phyloP scores from a whole-genome alignment of 352 stramenopile genomes.

The Phytophthora idaei region DNA sequence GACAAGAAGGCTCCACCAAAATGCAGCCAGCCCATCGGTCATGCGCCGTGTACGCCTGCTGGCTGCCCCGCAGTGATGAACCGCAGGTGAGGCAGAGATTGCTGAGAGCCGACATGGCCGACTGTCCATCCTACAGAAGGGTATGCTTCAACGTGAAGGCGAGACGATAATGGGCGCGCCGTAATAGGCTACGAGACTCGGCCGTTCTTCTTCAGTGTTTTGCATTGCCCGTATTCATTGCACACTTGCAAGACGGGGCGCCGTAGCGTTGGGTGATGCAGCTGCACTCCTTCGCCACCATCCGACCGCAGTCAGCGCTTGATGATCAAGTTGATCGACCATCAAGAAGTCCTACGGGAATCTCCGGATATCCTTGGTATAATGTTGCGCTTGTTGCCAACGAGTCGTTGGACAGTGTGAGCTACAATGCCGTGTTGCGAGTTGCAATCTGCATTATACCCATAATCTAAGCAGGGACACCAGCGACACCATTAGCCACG shows the following conservation, averaged over 20 bases:
- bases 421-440: too few relatives aligned
- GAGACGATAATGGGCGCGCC: neutral
- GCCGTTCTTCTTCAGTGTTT: neutral
- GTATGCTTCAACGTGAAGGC: slow-evolving; percentile 4
- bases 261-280: neutral
- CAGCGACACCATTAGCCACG: too few relatives aligned
- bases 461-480: neutral
- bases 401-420: too few relatives aligned
- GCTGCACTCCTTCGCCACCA: neutral
- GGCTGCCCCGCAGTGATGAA: slow-evolving; percentile 2
- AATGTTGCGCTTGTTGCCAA: neutral
- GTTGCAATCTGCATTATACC: neutral
- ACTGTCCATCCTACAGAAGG: slow-evolving; percentile 1
- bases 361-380: neutral
- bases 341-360: neutral
- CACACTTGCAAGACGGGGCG: neutral
- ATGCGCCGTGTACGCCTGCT: neutral
- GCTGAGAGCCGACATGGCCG: slow-evolving; percentile 7
- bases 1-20: slow-evolving; percentile 16
- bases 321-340: neutral
- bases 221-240: neutral
- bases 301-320: neutral
- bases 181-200: neutral
- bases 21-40: slow-evolving; percentile 18
- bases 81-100: slow-evolving; percentile 5